Base-by-base conservation (phyloP, 495 filamentous ascomycete genomes). In the Lasiosphaeriaceae sp. region DNA sequence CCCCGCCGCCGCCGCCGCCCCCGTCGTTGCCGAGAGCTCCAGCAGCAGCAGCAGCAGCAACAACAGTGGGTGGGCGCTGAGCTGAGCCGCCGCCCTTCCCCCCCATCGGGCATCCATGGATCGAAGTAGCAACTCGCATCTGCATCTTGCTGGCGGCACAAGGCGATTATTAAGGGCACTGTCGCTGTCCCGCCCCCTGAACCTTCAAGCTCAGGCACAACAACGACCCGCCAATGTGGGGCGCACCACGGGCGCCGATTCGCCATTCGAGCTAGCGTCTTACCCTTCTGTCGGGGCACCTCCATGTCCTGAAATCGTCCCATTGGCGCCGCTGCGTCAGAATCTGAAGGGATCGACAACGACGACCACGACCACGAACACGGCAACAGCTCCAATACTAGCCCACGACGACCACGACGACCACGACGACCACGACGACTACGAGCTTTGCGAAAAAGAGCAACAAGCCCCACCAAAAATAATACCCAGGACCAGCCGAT, bases 81-180 rank as follows among this genome's bases (percentile, higher is more conserved):
- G 21, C 17, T 17, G 43, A 46, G n/a, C 47, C n/a, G n/a, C n/a
- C n/a, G n/a, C n/a, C n/a, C n/a, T n/a, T n/a, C n/a, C n/a, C 26
- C 26, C 26, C 26, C 26, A 31, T 4, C 4, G 14, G 14, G 9
- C 12, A 12, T 12, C 39, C n/a, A 14, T 43, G 3, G 39, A 16
- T 43, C n/a, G 14, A 6, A 4, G 3, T 12, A 4, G 39, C n/a
- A 43, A 43, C n/a, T 11, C n/a, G 14, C 14, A 14, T 17, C 5
- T 43, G 14, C 14, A 14, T 17, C 5, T 43, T 43, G 39, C n/a
- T 11, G n/a, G 39, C 39, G 39, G 57, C 52, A 55, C 65, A 47
- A 39, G 60, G 16, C 58, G 70, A 69, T 72, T 69, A 72, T 61
- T 72, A 67, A 72, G 66, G 57, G 52, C 63, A 41, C 50, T 62